Base-by-base conservation (phyloP, 345 rosid genomes). In the Barbarea vulgaris region DNA sequence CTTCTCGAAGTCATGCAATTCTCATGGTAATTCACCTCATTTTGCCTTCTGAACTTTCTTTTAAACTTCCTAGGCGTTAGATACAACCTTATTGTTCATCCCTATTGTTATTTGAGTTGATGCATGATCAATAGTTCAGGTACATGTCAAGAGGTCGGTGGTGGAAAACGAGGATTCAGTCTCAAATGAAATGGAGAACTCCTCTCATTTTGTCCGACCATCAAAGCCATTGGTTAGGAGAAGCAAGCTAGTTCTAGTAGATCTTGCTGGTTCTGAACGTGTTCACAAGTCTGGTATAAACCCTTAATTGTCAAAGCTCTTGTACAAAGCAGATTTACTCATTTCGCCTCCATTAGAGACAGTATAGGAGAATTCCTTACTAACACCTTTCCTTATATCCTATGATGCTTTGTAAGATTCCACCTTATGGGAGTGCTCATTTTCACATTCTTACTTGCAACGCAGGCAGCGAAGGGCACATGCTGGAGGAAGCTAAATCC, bases 211-310 rank as follows among this genome's bases (percentile, higher is more conserved):
- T 75, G 84, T 88, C 57, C 89, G 89, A 80, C 90, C 86, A 72
- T 79, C 85, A 31, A 89, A 86, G 78, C 94, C 96, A 15, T 77
- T 90, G 76, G 87, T 95, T 47, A 85, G 96, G 75, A 92, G 82
- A 84, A 85, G 96, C 83, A 95, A 95, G 84, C 90, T 95, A 61
- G 96, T 90, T 70, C 79, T 95, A 56, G 98, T 95, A 48, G 99
- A 95, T 83, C 87, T 95, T 77, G 99, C 99, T 56, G 99, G 99
- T 75, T 95, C 99, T 75, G 99, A 95, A 83, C 98, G 99, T 54
- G 85, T 95, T 81, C 90, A 90, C 70, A 95, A 95, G 76, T 95
- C 99, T 81, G 99, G 99, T 95, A 58, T 68, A 65, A 41, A 46
- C 44, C 55, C 31, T 46, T 51, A 8, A 13, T 51, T 24, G 25